These are phyloP conservation scores for Penicillium nordicum DNA, from an alignment of 2,329 filamentous ascomycete genomes.

Conservation along the genomic window DNA sequence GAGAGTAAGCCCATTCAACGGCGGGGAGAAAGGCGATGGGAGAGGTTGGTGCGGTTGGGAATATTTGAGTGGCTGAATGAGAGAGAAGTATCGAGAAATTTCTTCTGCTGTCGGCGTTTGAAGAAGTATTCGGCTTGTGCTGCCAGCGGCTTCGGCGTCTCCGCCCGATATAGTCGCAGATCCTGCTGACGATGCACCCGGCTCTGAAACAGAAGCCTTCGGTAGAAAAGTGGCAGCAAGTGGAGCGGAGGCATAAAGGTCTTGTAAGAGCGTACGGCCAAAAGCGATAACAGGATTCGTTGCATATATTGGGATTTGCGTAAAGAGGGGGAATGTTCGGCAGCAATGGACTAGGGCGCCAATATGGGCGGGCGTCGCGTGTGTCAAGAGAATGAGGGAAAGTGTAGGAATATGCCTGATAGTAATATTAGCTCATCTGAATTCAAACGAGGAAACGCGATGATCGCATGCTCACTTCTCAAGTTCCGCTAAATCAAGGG, in stretches of 20 bases:
- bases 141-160: conserved; percentile 30
- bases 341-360: conserved; percentile 95
- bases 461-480: conserved; percentile 65
- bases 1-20: conserved; percentile 85
- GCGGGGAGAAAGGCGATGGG: conserved; percentile 80
- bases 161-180: conserved; percentile 31
- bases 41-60: conserved; percentile 91
- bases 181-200: conserved; percentile 46
- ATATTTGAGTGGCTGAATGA: conserved; percentile 91
- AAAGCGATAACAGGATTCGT: conserved; percentile 91
- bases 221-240: conserved; percentile 83
- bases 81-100: conserved; percentile 85
- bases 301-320: conserved; percentile 88
- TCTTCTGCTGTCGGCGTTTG: conserved; percentile 78
- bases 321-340: conserved; percentile 91
- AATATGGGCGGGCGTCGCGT: conserved; percentile 86
- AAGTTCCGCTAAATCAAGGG: conserved; percentile 75
- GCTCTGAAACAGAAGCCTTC: conserved; percentile 61
- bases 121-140: conserved; percentile 50
- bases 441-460: conserved; percentile 3
- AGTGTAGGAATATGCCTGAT: conserved; percentile 81
- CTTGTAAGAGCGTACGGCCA: conserved; percentile 83
- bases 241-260: conserved; percentile 86
- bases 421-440: conserved; percentile 10
- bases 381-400: conserved; percentile 89